phyloP scores from a whole-genome alignment of 768 basidiomycete genomes.

The Exsudoporus frostii region DNA sequence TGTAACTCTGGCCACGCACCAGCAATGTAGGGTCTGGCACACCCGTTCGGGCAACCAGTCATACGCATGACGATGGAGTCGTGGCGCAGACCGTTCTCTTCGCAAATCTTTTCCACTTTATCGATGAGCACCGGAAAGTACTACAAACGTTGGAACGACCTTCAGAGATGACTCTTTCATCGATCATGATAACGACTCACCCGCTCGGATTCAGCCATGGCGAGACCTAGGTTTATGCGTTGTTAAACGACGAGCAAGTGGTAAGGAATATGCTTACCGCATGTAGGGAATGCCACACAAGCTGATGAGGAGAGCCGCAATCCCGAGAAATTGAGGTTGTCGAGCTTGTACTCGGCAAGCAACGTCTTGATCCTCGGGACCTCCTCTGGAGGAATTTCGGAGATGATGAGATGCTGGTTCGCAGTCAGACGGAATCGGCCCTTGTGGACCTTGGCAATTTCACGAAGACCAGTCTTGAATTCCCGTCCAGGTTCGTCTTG shows the following conservation, averaged over 20 bases:
- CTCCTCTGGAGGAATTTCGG: slow-evolving; percentile 75
- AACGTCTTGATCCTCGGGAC: slow-evolving; percentile 74
- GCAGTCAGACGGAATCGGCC: slow-evolving; percentile 91
- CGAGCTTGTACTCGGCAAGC: slow-evolving; percentile 82
- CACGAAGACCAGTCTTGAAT: slow-evolving; percentile 89
- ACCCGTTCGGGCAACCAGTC: slow-evolving; percentile 96
- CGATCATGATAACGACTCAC: slow-evolving; percentile 33
- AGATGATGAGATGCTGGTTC: slow-evolving; percentile 90
- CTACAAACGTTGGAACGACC: slow-evolving; percentile 41
- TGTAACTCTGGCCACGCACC: slow-evolving; percentile 40
- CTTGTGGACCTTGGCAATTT: slow-evolving; percentile 93
- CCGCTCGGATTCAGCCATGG: slow-evolving; percentile 77
- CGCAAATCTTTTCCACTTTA: slow-evolving; percentile 93
- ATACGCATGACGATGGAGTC: slow-evolving; percentile 98
- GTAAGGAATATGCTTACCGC: slow-evolving; percentile 43
- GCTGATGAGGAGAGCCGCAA: slow-evolving; percentile 88
- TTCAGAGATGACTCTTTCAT: slow-evolving; percentile 29
- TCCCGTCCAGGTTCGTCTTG: slow-evolving; percentile 87
- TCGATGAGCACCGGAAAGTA: slow-evolving; percentile 90
- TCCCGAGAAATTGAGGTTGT: slow-evolving; percentile 77
- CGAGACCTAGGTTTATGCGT: slow-evolving; percentile 43
- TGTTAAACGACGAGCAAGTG: not conserved
- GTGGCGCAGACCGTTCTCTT: slow-evolving; percentile 88
- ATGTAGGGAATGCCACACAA: slow-evolving; percentile 97
- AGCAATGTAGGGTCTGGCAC: slow-evolving; percentile 90